Conservation (phyloP, 2,329 filamentous ascomycete genomes). For the Aspergillus fijiensis region DNA sequence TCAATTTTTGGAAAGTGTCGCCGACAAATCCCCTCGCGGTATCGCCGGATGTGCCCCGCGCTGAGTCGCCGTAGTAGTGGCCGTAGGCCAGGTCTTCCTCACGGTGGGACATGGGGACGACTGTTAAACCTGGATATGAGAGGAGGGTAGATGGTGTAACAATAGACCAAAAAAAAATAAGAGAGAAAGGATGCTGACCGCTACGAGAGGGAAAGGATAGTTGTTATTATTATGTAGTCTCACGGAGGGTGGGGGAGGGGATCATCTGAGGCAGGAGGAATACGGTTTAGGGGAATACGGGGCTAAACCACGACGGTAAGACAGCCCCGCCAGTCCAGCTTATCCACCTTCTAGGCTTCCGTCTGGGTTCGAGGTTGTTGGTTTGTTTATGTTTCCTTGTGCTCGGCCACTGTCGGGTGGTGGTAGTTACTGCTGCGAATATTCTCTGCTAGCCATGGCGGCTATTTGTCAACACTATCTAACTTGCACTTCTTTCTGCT, state of each 20-base stretch:
- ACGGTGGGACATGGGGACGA: slow-evolving; percentile 36
- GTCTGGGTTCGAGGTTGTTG: no score
- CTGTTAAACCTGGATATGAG: not conserved
- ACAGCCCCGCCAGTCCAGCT: not conserved
- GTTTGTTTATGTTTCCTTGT: not conserved
- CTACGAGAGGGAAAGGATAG: not conserved
- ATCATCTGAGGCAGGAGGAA: not conserved
- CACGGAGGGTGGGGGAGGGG: not conserved
- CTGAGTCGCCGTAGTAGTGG: slow-evolving; percentile 43
- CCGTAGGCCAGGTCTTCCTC: slow-evolving; percentile 59
- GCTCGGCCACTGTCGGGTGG: no score
- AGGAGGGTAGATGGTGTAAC: not conserved
- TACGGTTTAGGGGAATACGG: not conserved
- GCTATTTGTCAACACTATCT: no score
- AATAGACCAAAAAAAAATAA: not conserved
- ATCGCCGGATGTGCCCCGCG: slow-evolving; percentile 35
- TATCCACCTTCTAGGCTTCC: not conserved
- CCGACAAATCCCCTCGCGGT: slow-evolving; percentile 53
- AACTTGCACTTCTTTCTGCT: no score
- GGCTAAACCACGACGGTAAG: not conserved
- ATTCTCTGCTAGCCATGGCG: no score
- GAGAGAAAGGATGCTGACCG: not conserved
- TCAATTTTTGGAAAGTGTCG: slow-evolving; percentile 52
- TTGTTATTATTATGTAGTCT: not conserved
- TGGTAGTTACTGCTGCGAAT: no score